Evolutionary conservation across 148 eudicot genomes (phyloP).

Genomic region (Rheum nobile): DNA sequence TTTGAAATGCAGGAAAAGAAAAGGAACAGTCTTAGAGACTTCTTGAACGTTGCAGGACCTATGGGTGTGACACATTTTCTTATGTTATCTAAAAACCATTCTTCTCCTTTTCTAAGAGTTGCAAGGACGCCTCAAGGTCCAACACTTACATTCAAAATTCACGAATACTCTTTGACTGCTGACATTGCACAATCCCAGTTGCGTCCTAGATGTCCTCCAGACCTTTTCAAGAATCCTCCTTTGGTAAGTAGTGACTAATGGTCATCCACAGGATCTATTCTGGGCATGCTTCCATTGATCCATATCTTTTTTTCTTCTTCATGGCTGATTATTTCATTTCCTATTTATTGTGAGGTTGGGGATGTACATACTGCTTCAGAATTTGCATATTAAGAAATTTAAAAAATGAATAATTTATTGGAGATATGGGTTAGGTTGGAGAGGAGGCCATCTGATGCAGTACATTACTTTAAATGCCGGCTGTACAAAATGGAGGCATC

Average conservation of each 20-base stretch:
- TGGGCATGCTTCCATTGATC: neutral
- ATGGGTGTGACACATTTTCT: constrained; percentile 96
- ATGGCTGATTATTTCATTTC: neutral
- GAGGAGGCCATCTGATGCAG: neutral
- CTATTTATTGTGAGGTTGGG: neutral
- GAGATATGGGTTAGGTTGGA: neutral
- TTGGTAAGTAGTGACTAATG: constrained; percentile 36
- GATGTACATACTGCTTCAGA: neutral
- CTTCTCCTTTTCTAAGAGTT: constrained; percentile 66
- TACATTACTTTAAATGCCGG: neutral
- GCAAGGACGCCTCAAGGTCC: constrained; percentile 94
- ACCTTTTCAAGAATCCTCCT: constrained; percentile 72
- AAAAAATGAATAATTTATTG: neutral
- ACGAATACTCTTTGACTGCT: constrained; percentile 66
- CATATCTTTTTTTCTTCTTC: neutral
- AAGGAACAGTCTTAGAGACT: constrained; percentile 60
- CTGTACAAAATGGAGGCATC: neutral
- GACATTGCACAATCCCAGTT: constrained; percentile 72
- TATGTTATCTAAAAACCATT: constrained; percentile 64
- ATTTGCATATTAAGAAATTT: neutral
- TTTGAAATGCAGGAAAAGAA: constrained; percentile 61
- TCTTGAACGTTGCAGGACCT: constrained; percentile 85
- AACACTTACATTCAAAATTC: constrained; percentile 73
- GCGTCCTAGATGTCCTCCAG: constrained; percentile 79
- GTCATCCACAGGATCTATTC: neutral